Evolutionary conservation across 2,329 filamentous ascomycete genomes (phyloP).

Genomic region (Dichotomopilus funicola): DNA sequence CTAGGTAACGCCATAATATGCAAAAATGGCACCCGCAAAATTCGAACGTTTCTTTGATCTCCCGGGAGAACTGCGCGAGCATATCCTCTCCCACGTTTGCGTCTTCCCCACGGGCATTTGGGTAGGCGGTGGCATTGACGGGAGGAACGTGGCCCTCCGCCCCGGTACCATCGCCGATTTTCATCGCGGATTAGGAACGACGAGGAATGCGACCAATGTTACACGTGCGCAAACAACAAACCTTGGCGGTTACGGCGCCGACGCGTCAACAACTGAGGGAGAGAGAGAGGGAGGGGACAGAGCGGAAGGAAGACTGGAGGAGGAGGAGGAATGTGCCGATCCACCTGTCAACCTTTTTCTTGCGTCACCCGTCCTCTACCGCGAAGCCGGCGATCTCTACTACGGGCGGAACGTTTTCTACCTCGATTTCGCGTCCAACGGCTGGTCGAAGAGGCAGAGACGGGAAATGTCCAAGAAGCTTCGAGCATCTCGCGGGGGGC

Average conservation of each 20-base stretch:
- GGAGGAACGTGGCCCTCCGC: background rate
- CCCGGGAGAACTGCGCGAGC: conserved; percentile 26
- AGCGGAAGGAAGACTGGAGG: background rate
- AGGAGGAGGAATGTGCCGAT: background rate
- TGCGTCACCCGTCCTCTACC: conserved; percentile 21
- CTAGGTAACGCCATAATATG: too few relatives aligned
- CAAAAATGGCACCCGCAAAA: background rate
- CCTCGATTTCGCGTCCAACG: conserved; percentile 14
- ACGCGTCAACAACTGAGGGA: background rate
- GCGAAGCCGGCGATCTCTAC: conserved; percentile 24
- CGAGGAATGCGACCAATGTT: background rate
- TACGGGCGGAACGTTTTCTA: conserved; percentile 27
- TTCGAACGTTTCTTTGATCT: conserved; percentile 28
- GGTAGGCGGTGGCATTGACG: conserved; percentile 11
- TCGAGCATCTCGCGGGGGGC: background rate
- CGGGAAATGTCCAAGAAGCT: background rate
- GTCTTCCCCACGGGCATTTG: conserved; percentile 18
- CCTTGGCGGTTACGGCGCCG: background rate
- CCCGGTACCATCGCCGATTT: background rate
- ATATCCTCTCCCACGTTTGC: conserved; percentile 25
- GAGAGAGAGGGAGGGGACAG: too few relatives aligned
- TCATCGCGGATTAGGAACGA: too few relatives aligned
- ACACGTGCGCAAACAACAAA: background rate
- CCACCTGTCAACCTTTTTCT: conserved; percentile 21
- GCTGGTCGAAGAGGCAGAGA: background rate